A percentile compares a stretch with the other conserved stretches of the same genome.
Evolutionary conservation across 495 filamentous ascomycete species (phyloP).

Genomic region (Podospora didyma): DNA sequence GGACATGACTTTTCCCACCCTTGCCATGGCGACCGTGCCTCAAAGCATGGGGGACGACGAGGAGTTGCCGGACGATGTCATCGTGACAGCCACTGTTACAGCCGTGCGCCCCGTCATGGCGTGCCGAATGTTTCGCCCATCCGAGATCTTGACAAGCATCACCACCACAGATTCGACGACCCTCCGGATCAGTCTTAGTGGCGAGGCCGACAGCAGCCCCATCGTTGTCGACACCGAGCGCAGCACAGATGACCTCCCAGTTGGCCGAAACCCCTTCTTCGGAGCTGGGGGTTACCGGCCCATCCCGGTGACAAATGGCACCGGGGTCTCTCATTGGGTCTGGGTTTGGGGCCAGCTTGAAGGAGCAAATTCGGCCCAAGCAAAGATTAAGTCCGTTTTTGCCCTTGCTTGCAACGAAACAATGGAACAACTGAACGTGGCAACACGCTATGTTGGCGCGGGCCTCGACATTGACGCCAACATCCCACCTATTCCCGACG

Average conservation of each 20-base stretch:
- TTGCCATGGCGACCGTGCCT: slow-evolving; percentile 9
- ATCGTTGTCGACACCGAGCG: slow-evolving; percentile 3
- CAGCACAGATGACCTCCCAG: not conserved
- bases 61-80: slow-evolving; percentile 9
- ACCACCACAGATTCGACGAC: slow-evolving; percentile 4
- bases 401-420: slow-evolving; percentile 26
- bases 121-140: slow-evolving; percentile 14
- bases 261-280: slow-evolving; percentile 15
- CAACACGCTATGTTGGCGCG: slow-evolving; percentile 12
- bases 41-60: not conserved
- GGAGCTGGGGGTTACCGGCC: slow-evolving; percentile 13
- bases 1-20: slow-evolving; percentile 19
- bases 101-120: slow-evolving; percentile 16
- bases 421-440: slow-evolving; percentile 15
- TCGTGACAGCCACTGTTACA: slow-evolving; percentile 13
- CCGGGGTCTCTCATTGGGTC: slow-evolving; percentile 11
- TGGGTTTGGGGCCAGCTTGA: slow-evolving; percentile 24
- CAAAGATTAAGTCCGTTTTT: slow-evolving; percentile 4
- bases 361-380: slow-evolving; percentile 6
- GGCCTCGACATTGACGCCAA: slow-evolving; percentile 17
- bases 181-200: slow-evolving; percentile 11
- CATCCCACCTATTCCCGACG: slow-evolving; percentile 14
- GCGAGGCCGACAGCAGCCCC: slow-evolving; percentile 5
- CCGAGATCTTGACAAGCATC: slow-evolving; percentile 14
- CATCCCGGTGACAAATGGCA: slow-evolving; percentile 1